A percentile compares a stretch with the other conserved stretches of the same genome.
These are phyloP conservation scores for Amanita fuliginea DNA, from an alignment of 768 basidiomycete genomes.

Conservation along the genomic window DNA sequence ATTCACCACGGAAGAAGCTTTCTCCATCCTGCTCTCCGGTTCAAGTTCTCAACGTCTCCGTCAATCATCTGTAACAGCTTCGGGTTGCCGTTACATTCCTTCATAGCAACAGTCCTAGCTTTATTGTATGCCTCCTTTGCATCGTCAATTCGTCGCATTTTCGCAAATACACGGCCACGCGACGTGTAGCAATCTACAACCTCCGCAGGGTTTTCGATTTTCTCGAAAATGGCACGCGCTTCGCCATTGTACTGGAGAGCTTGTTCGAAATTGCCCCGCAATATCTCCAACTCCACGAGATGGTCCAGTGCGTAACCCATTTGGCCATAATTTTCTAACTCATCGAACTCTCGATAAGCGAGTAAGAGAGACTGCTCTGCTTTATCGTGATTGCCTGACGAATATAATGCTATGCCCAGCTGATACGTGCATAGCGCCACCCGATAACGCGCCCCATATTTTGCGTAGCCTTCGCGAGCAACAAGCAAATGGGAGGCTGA, in stretches of 20 bases:
- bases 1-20: background rate
- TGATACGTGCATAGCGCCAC: background rate
- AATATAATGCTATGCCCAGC: background rate
- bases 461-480: background rate
- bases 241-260: slow-evolving; percentile 3
- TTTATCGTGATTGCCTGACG: background rate
- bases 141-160: background rate
- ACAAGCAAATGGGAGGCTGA: background rate
- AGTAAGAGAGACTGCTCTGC: background rate
- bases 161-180: background rate
- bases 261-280: background rate
- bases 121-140: background rate
- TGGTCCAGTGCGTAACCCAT: background rate
- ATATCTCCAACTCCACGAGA: background rate
- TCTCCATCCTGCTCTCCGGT: background rate
- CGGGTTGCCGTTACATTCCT: background rate
- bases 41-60: background rate
- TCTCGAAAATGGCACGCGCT: background rate
- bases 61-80: background rate
- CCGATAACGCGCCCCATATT: background rate
- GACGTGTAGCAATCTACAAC: background rate
- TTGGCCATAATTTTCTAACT: background rate
- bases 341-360: background rate
- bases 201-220: background rate
- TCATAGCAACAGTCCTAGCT: background rate